Evolutionary conservation across 192 early-diverging fungal genomes (phyloP).

Genomic region (Obelidium mucronatum): DNA sequence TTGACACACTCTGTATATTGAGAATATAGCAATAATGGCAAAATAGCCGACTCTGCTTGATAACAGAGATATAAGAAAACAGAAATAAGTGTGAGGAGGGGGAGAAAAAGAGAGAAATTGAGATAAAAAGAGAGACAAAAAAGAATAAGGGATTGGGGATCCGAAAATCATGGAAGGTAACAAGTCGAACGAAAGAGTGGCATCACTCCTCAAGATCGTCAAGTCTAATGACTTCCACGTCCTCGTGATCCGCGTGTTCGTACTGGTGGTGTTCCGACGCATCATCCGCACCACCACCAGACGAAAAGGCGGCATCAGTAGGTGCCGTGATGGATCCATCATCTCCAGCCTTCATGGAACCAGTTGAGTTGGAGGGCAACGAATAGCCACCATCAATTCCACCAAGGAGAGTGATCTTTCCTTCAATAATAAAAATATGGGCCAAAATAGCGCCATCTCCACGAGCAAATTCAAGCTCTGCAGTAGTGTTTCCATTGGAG

Average conservation of each 20-base stretch:
- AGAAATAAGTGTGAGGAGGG: background rate
- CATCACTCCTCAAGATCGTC: constrained; percentile 20
- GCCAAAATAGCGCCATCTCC: constrained; percentile 46
- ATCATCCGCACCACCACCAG: background rate
- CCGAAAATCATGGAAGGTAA: no score
- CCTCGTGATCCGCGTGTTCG: background rate
- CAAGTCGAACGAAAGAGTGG: background rate
- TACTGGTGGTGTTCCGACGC: background rate
- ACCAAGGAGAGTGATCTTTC: constrained; percentile 10
- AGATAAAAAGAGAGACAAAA: background rate
- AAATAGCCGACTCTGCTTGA: no score
- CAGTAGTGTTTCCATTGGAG: background rate
- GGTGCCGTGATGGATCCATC: background rate
- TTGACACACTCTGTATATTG: no score
- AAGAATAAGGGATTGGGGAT: background rate
- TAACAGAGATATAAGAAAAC: background rate
- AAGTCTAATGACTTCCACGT: constrained; percentile 12
- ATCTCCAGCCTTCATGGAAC: background rate
- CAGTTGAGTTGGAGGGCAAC: background rate
- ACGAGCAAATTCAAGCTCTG: constrained; percentile 45
- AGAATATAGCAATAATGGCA: no score
- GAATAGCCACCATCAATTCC: constrained; percentile 26
- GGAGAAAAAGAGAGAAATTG: background rate
- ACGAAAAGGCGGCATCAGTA: background rate
- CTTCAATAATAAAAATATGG: constrained; percentile 12